Evolutionary conservation across 2,329 filamentous ascomycete genomes (phyloP), one percentile per base, ranked within the genome.

Genomic region (Trichoderma lentiforme): DNA sequence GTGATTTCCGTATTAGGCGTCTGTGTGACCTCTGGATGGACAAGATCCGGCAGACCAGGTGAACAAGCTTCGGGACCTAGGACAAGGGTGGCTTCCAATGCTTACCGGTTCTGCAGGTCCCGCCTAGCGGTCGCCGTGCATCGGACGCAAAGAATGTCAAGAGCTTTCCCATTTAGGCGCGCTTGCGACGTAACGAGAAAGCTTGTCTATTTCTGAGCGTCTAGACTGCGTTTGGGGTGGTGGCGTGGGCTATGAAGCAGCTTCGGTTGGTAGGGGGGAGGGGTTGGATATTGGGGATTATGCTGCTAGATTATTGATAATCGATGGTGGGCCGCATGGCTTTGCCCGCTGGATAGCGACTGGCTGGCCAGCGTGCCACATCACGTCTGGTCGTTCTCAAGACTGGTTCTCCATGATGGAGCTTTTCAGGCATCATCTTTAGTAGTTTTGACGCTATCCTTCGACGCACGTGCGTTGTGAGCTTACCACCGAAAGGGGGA

Each of bases 101-200:
- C 63, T 71, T 34, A 60, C 60, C 64, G 62, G 72, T 53, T 51
- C 73, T 74, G 74, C 74, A 74, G 74, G 73, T 74, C 72, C 74
- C 61, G 69, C 65, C 47, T 53, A 36, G 60, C 69, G 57, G 60
- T 70, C 72, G 73, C 69, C 73, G 71, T 21, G 70, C 71, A 76
- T 75, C 73, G 78, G 77, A 77, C 78, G 79, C 79, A 81, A 73
- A 75, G 74, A 74, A 72, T 81, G 79, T 79, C 73, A 72, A 78
- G 75, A 76, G 67, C 58, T 80, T 81, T 73, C 79, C 79, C 71
- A 61, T 79, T 81, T 77, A 66, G 76, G 79, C 69, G 73, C 56
- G 73, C 67, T 70, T 67, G 69, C 39, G 72, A 65, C 68, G 58
- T 24, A 28, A 64, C 9, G 28, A 57, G 66, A 57, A 51, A 57